Conservation (phyloP, 2,329 filamentous ascomycete species). For the Aspergillus quadrilineatus region DNA sequence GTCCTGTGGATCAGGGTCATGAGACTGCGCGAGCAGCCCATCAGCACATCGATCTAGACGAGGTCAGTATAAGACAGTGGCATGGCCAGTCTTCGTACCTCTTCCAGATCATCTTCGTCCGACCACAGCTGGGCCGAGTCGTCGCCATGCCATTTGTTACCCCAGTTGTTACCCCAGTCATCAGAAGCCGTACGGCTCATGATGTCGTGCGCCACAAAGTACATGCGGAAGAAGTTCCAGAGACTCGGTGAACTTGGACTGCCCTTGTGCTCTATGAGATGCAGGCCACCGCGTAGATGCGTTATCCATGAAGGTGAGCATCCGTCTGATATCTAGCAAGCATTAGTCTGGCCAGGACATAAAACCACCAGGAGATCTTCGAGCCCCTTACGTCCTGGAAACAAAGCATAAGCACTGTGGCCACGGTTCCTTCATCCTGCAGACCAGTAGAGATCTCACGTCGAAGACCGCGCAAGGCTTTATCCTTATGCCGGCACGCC, state of each 20-base stretch:
- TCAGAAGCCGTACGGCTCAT: slow-evolving; percentile 29
- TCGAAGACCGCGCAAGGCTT: slow-evolving; percentile 27
- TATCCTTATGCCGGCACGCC: neutral
- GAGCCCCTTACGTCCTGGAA: slow-evolving; percentile 29
- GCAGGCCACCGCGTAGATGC: slow-evolving; percentile 30
- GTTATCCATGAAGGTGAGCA: slow-evolving; percentile 34
- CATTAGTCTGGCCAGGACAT: neutral
- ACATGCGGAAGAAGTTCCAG: slow-evolving; percentile 24
- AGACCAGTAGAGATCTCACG: slow-evolving; percentile 19
- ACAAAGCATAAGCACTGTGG: slow-evolving; percentile 36
- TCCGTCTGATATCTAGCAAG: slow-evolving; percentile 30
- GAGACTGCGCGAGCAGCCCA: slow-evolving; percentile 34
- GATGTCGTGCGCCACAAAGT: slow-evolving; percentile 36
- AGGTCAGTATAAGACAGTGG: neutral
- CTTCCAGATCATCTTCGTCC: neutral
- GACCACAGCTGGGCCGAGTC: slow-evolving; percentile 25
- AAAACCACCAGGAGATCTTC: no score
- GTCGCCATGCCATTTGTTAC: slow-evolving; percentile 26
- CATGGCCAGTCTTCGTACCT: neutral
- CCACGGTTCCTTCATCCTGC: slow-evolving; percentile 26
- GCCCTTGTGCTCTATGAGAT: slow-evolving; percentile 23
- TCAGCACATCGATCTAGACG: slow-evolving; percentile 29
- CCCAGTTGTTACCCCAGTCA: slow-evolving; percentile 27
- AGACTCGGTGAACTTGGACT: slow-evolving; percentile 6
- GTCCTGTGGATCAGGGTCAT: slow-evolving; percentile 28